These are phyloP conservation scores for Cunninghamia lanceolata DNA, from an alignment of 75 land plant genomes.

Conservation along the genomic window DNA sequence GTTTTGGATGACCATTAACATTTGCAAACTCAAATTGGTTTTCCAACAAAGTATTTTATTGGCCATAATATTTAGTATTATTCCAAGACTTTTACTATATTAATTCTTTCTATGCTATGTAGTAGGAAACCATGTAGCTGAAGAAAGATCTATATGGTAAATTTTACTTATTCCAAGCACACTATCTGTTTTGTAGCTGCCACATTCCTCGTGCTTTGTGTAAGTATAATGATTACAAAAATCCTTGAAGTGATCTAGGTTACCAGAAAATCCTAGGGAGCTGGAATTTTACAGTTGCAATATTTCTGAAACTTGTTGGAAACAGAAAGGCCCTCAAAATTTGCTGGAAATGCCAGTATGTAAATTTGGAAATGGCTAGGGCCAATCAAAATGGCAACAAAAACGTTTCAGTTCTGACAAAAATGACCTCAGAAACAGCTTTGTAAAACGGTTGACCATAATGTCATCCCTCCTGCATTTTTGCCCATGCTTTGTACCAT, in stretches of 20 bases:
- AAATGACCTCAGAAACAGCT: too few relatives aligned
- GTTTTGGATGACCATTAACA: neutral
- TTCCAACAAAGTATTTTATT: neutral
- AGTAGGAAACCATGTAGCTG: neutral
- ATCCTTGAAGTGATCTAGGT: neutral
- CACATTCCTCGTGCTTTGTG: neutral
- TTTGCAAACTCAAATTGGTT: neutral
- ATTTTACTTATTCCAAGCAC: neutral
- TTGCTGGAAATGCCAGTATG: too few relatives aligned
- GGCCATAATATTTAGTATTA: neutral
- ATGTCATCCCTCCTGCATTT: neutral
- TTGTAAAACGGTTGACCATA: neutral
- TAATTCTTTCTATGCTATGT: neutral
- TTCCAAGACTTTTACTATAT: neutral
- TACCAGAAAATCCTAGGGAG: neutral
- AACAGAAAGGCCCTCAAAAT: too few relatives aligned
- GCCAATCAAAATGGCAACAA: too few relatives aligned
- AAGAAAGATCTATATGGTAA: neutral
- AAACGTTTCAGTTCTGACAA: too few relatives aligned
- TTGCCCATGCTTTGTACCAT: neutral
- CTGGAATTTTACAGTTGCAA: too few relatives aligned
- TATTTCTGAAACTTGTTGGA: too few relatives aligned
- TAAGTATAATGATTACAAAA: neutral
- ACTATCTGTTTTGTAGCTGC: neutral
- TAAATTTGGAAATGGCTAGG: too few relatives aligned